phyloP scores from a whole-genome alignment of 257 asterid genomes.

The Handroanthus guayacan region DNA sequence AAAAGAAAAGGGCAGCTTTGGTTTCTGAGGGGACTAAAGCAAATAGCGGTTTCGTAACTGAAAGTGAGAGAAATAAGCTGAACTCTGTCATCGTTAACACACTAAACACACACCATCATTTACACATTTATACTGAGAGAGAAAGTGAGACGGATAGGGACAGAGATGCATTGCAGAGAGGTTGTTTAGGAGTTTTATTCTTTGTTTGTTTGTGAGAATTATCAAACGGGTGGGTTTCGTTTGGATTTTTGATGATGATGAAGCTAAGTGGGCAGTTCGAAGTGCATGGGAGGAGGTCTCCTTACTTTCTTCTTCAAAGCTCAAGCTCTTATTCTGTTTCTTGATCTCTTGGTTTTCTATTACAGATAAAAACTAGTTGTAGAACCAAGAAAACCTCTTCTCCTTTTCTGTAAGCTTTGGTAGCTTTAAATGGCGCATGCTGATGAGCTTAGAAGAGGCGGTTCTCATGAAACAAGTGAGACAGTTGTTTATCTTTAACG shows the following conservation, averaged over 20 bases:
- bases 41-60: constrained; percentile 76
- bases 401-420: constrained; percentile 21
- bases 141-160: constrained; percentile 26
- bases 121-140: constrained; percentile 21
- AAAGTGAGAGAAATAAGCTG: constrained; percentile 59
- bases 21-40: constrained; percentile 53
- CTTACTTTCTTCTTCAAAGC: constrained; percentile 30
- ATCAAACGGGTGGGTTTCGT: constrained; percentile 44
- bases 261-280: constrained; percentile 47
- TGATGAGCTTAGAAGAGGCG: constrained; percentile 47
- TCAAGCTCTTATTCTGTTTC: constrained; percentile 32
- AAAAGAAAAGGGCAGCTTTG: constrained; percentile 43
- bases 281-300: constrained; percentile 45
- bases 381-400: neutral
- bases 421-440: constrained; percentile 56
- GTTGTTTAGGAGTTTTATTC: constrained; percentile 34
- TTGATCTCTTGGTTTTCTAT: constrained; percentile 15
- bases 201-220: constrained; percentile 40
- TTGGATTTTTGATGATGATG: constrained; percentile 49
- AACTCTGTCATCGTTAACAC: constrained; percentile 45
- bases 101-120: constrained; percentile 31
- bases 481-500: constrained; percentile 29
- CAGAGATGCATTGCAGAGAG: constrained; percentile 38
- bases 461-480: constrained; percentile 55
- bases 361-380: neutral